These are phyloP conservation scores for Aureobasidium sp. DNA, from an alignment of 2,329 filamentous ascomycete species.

Conservation along the genomic window DNA sequence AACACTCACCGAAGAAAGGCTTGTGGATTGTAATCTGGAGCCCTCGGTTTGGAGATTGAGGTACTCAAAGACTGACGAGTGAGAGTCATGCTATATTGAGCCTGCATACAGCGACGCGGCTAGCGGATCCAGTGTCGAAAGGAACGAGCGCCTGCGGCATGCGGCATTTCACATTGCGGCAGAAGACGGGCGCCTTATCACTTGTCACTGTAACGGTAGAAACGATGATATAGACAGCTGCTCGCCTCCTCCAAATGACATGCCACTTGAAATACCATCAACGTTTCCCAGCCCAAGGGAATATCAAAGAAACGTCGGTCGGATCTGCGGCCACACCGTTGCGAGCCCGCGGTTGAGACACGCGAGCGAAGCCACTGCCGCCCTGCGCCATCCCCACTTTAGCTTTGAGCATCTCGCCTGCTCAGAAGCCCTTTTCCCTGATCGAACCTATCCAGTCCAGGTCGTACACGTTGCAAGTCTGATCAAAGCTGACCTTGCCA, in stretches of 20 bases:
- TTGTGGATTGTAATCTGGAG: not conserved
- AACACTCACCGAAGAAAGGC: not conserved
- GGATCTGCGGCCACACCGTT: slow-evolving; percentile 10
- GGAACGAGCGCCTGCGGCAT: not conserved
- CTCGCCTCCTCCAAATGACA: not conserved
- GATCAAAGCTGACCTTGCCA: slow-evolving; percentile 8
- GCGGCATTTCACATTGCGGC: slow-evolving; percentile 4
- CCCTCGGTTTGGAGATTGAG: not conserved
- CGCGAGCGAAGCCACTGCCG: slow-evolving; percentile 11
- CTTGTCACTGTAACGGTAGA: not conserved
- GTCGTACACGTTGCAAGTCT: slow-evolving; percentile 10
- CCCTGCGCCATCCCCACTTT: slow-evolving; percentile 6
- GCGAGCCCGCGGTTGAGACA: slow-evolving; percentile 1
- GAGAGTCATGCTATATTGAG: slow-evolving; percentile 8
- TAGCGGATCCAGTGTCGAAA: not conserved
- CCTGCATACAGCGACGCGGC: slow-evolving; percentile 4
- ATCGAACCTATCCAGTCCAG: not conserved
- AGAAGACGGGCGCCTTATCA: not conserved
- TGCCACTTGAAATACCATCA: not conserved
- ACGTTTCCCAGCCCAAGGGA: not conserved
- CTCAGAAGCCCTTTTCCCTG: not conserved
- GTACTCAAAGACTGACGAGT: not conserved
- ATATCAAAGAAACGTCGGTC: not conserved
- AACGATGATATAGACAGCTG: not conserved
- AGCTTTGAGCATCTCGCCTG: slow-evolving; percentile 7